Evolutionary conservation across 495 filamentous ascomycete genomes (phyloP).

Genomic region (Durotheca rogersii): DNA sequence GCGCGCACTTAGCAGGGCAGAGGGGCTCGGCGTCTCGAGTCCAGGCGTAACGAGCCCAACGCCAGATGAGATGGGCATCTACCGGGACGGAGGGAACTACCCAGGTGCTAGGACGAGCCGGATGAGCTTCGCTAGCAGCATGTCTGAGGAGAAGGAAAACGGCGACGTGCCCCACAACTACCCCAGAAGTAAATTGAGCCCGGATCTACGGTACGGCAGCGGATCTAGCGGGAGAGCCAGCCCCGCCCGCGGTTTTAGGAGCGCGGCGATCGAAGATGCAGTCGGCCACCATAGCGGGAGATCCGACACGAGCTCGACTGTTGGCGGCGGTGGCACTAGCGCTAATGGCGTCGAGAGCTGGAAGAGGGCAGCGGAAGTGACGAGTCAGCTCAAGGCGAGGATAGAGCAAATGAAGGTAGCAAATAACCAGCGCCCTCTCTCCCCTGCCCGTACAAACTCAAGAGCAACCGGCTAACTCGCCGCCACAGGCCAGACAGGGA

Average conservation of each 20-base stretch:
- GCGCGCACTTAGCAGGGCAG: slow-evolving; percentile 62
- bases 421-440: background rate
- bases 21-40: slow-evolving; percentile 48
- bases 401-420: slow-evolving; percentile 81
- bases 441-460: background rate
- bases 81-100: slow-evolving; percentile 52
- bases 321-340: slow-evolving; percentile 36
- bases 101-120: slow-evolving; percentile 43
- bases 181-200: slow-evolving; percentile 55
- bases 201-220: slow-evolving; percentile 51
- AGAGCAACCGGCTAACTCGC: background rate
- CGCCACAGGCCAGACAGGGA: slow-evolving; percentile 37
- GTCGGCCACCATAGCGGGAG: slow-evolving; percentile 30
- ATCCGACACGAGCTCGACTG: slow-evolving; percentile 36
- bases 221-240: slow-evolving; percentile 58
- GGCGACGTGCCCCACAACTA: slow-evolving; percentile 44
- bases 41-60: slow-evolving; percentile 49
- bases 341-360: slow-evolving; percentile 82
- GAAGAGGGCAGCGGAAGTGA: slow-evolving; percentile 98
- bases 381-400: slow-evolving; percentile 90
- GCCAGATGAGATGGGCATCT: slow-evolving; percentile 54
- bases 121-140: slow-evolving; percentile 69
- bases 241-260: slow-evolving; percentile 49
- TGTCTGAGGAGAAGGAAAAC: slow-evolving; percentile 84
- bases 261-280: slow-evolving; percentile 29